phyloP scores from a whole-genome alignment of 2,329 filamentous ascomycete species.

The Mycosphaerella sp. region DNA sequence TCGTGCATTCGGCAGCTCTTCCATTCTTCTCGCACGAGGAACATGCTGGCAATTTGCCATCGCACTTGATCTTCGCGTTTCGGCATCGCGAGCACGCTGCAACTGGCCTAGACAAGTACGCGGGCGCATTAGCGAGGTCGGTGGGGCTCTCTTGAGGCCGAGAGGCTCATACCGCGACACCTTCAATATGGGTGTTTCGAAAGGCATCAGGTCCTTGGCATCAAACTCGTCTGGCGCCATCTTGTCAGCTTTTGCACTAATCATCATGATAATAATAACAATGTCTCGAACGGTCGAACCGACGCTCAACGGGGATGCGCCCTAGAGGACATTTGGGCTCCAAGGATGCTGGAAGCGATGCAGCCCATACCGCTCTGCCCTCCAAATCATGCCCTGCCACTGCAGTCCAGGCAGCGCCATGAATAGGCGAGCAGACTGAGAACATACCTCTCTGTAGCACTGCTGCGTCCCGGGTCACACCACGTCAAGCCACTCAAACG shows the following conservation, averaged over 20 bases:
- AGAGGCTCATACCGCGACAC: constrained; percentile 66
- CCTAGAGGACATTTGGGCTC: neutral
- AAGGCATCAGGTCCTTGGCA: constrained; percentile 36
- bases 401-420: neutral
- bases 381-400: constrained; percentile 2
- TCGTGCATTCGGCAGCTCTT: constrained; percentile 78
- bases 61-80: constrained; percentile 93
- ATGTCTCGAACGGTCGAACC: too few relatives aligned
- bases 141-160: neutral
- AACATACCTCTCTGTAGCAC: constrained; percentile 12
- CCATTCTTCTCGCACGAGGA: constrained; percentile 92
- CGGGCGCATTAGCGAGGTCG: constrained; percentile 7
- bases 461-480: constrained; percentile 11
- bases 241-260: constrained; percentile 7
- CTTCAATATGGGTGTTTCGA: constrained; percentile 56
- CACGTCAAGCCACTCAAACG: constrained; percentile 8
- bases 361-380: constrained; percentile 7
- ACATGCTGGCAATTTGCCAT: constrained; percentile 91
- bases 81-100: constrained; percentile 72
- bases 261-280: too few relatives aligned
- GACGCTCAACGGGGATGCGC: neutral
- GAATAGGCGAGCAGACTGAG: constrained; percentile 6
- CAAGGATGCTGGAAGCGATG: neutral
- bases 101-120: constrained; percentile 15
- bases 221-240: constrained; percentile 27